Percentiles rank a stretch among this genome's conserved stretches.
phyloP scores from a whole-genome alignment of 2,329 filamentous ascomycete genomes.

The Coleophoma eucalyptorum region DNA sequence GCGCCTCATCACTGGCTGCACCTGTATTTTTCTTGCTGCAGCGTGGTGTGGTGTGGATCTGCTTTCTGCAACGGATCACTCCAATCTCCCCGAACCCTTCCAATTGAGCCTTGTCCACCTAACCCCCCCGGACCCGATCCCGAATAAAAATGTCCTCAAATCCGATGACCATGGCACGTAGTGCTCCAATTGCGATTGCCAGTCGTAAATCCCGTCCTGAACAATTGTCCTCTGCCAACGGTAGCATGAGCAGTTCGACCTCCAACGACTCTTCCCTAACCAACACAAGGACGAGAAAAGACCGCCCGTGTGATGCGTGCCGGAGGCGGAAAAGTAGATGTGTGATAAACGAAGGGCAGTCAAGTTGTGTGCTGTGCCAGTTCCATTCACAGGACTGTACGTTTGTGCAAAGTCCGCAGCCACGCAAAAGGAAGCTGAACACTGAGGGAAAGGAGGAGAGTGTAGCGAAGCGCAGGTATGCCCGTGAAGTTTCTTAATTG shows the following conservation, averaged over 20 bases:
- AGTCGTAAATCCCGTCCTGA: slow-evolving; percentile 47
- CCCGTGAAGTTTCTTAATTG: neutral
- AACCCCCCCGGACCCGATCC: slow-evolving; percentile 15
- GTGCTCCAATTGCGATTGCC: slow-evolving; percentile 63
- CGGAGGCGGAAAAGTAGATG: slow-evolving; percentile 71
- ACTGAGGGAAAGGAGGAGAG: slow-evolving; percentile 51
- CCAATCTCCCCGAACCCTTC: neutral
- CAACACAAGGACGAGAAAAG: slow-evolving; percentile 39
- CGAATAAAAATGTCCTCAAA: slow-evolving; percentile 37
- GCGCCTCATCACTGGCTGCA: slow-evolving; percentile 19
- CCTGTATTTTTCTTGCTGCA: slow-evolving; percentile 15
- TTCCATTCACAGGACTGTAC: slow-evolving; percentile 77
- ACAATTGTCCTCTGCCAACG: slow-evolving; percentile 25
- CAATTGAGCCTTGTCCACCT: slow-evolving; percentile 1
- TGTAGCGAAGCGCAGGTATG: slow-evolving; percentile 65
- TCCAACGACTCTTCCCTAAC: slow-evolving; percentile 44
- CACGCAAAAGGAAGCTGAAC: slow-evolving; percentile 76
- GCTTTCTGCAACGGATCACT: neutral
- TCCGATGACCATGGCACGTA: slow-evolving; percentile 50
- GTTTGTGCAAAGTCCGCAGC: slow-evolving; percentile 70
- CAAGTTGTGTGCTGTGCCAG: slow-evolving; percentile 71
- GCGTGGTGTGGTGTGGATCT: neutral
- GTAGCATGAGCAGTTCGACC: slow-evolving; percentile 46
- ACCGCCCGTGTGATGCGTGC: slow-evolving; percentile 69
- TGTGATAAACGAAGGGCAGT: slow-evolving; percentile 72